Base-by-base conservation (phyloP, 305 asterid species). In the Fraxinus nigra region DNA sequence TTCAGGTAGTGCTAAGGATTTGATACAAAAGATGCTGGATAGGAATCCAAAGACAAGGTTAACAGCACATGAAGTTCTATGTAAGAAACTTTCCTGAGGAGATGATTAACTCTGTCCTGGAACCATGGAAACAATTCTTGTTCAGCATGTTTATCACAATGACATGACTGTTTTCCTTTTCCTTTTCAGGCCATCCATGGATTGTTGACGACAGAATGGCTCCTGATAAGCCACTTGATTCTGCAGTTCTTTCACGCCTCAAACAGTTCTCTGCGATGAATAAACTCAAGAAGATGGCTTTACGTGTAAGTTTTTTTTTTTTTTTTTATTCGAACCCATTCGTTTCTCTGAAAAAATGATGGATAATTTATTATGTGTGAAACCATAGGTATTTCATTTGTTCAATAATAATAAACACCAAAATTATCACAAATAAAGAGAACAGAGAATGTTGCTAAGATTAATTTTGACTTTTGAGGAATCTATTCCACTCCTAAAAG, bases 261-360 rank as follows among this genome's bases (percentile, higher is more conserved):
- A 88, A 86, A 78, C 90, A 88, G 30, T 88, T 88, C 81, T 88
- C 78, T 54, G 90, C 87, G 1, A 88, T 88, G 90, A 88, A 88
- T 75, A 86, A 88, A 54, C 87, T 85, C 14, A 88, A 88, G 80
- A 88, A 88, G 85, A 88, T 88, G 90, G 90, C 89, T 43, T 79
- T 88, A 22, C 81, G 86, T 46, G 89, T 88, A 79, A 65, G 85
- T 1, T 16, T 30, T 79, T 0, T 51, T 69, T 84, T 72, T 38
- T 54, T 75, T 37, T 30, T 30, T 46, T 4, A 18, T 75, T 75
- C 5, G 1, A 61, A 20, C 70, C 13, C 70, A 61, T 61, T 61
- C 70, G 9, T 61, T 2, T 22, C 32, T 61, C 4, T 20, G 69
- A 16, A 20, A 51, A 43, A 13, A 10, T 67, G 35, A 80, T 38